Evolutionary conservation across 2,329 filamentous ascomycete genomes (phyloP).

Genomic region (Rachicladosporium sp.): DNA sequence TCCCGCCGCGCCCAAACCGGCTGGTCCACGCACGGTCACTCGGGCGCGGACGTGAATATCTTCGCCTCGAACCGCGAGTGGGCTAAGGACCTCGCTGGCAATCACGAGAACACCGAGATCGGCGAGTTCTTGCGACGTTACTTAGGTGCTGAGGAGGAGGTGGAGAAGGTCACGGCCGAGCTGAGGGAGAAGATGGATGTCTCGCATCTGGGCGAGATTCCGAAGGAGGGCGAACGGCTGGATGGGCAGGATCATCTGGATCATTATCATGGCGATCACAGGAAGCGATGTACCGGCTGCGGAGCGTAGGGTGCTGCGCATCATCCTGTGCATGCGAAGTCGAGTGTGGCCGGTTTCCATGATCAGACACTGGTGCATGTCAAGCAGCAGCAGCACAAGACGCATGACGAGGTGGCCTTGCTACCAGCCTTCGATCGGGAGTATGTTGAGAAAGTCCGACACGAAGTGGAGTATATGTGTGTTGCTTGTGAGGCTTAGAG

Average conservation of each 20-base stretch:
- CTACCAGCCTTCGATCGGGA: too few relatives aligned
- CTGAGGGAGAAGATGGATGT: constrained; percentile 46
- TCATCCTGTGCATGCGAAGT: too few relatives aligned
- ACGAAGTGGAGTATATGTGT: too few relatives aligned
- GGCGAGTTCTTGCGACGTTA: constrained; percentile 71
- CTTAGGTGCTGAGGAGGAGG: constrained; percentile 68
- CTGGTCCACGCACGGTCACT: constrained; percentile 86
- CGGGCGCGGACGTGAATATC: constrained; percentile 87
- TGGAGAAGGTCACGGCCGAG: constrained; percentile 65
- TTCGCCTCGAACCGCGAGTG: constrained; percentile 63
- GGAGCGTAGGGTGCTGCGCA: constrained; percentile 8
- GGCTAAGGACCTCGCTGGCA: constrained; percentile 58
- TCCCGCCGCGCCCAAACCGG: constrained; percentile 79
- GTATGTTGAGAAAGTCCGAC: too few relatives aligned
- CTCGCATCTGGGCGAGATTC: constrained; percentile 32
- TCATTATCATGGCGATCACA: constrained; percentile 19
- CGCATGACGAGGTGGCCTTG: too few relatives aligned
- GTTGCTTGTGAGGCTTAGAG: too few relatives aligned
- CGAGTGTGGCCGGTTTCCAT: too few relatives aligned
- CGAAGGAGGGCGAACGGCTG: constrained; percentile 28
- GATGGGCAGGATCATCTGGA: constrained; percentile 36
- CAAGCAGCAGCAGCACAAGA: too few relatives aligned
- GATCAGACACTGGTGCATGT: too few relatives aligned
- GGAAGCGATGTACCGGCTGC: constrained; percentile 10
- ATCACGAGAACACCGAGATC: constrained; percentile 90